These are phyloP conservation scores for Phytophthora capsici DNA, from an alignment of 352 stramenopile species.

Conservation along the genomic window DNA sequence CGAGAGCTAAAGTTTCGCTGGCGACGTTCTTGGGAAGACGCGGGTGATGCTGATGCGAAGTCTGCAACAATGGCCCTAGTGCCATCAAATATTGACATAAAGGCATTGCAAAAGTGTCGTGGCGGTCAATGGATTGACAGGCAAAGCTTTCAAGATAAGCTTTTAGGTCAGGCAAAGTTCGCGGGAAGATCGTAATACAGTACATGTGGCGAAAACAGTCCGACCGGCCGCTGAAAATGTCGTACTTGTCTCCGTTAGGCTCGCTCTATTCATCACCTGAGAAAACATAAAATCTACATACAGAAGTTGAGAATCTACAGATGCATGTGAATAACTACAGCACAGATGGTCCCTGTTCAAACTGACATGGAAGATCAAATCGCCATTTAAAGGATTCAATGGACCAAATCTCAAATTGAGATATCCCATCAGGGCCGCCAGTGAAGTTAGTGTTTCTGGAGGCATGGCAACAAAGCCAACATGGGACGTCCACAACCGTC, in stretches of 20 bases:
- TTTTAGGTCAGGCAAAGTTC: slow-evolving; percentile 7
- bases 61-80: background rate
- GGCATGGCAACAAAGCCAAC: too few species aligned
- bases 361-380: too few species aligned
- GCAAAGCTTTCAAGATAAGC: slow-evolving; percentile 6
- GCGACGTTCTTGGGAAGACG: slow-evolving; percentile 10
- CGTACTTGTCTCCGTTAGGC: background rate
- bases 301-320: too few species aligned
- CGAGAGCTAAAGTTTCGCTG: slow-evolving; percentile 6
- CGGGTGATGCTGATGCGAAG: background rate
- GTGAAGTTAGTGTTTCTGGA: too few species aligned
- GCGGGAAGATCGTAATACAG: slow-evolving; percentile 21
- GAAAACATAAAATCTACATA: too few species aligned
- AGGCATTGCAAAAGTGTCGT: slow-evolving; percentile 4
- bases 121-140: slow-evolving; percentile 5
- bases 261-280: background rate
- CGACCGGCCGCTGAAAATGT: slow-evolving; percentile 7
- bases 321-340: too few species aligned
- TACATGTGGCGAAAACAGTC: slow-evolving; percentile 17
- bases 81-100: slow-evolving; percentile 3
- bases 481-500: too few species aligned
- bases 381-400: too few species aligned
- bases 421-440: too few species aligned
- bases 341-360: too few species aligned
- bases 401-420: too few species aligned